Percentiles rank a stretch among this genome's conserved stretches.
phyloP scores from a whole-genome alignment of 2,329 filamentous ascomycete species.

The Verticillium nonalfalfae region DNA sequence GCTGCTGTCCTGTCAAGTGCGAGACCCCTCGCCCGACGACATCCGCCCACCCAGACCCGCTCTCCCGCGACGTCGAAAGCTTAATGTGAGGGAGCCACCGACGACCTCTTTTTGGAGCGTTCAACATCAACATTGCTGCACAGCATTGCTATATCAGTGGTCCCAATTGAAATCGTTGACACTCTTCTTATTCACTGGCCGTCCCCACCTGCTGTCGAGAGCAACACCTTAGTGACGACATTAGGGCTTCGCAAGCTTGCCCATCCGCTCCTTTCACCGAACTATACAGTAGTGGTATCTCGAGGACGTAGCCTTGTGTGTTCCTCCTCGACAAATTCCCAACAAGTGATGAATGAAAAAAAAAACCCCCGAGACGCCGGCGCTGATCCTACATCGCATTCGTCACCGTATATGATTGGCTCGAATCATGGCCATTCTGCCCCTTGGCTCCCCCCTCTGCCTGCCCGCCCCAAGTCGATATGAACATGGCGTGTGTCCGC shows the following conservation, averaged over 20 bases:
- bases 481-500: background rate
- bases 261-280: background rate
- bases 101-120: too few relatives aligned
- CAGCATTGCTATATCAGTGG: too few relatives aligned
- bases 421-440: slow-evolving; percentile 2
- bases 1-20: too few relatives aligned
- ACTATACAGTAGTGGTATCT: background rate
- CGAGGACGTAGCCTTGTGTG: background rate
- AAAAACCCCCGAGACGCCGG: slow-evolving; percentile 11
- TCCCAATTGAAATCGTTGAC: background rate
- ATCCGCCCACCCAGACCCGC: too few relatives aligned
- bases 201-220: background rate
- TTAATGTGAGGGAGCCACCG: too few relatives aligned
- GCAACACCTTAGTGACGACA: background rate
- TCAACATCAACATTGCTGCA: too few relatives aligned
- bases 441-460: slow-evolving; percentile 5
- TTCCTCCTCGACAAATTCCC: background rate
- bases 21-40: too few relatives aligned
- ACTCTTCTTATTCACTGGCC: background rate
- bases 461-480: background rate
- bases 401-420: background rate
- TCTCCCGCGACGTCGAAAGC: too few relatives aligned
- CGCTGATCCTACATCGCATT: slow-evolving; percentile 6
- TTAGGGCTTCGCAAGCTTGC: background rate
- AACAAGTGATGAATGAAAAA: background rate